phyloP scores from a whole-genome alignment of 179 eudicot genomes.

The Silene vulgaris region DNA sequence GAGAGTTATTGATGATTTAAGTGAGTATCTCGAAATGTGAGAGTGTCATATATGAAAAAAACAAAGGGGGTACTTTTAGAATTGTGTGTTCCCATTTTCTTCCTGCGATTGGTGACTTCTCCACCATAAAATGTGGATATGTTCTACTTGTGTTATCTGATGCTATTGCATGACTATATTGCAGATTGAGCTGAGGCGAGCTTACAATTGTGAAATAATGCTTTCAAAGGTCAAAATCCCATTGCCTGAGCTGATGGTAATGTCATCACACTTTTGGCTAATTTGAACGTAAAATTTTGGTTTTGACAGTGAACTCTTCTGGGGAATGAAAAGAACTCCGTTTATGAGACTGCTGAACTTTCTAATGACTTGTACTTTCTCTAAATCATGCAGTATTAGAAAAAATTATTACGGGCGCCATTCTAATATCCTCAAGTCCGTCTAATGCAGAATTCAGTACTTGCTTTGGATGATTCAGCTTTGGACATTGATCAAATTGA shows the following conservation, averaged over 20 bases:
- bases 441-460: constrained; percentile 56
- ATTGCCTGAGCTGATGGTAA: constrained; percentile 79
- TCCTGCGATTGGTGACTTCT: neutral
- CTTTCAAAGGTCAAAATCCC: constrained; percentile 85
- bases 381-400: constrained; percentile 4
- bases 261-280: constrained; percentile 17
- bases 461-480: constrained; percentile 74
- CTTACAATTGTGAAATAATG: constrained; percentile 92
- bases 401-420: neutral
- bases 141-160: constrained; percentile 9
- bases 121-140: neutral
- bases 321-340: neutral
- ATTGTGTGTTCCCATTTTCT: neutral
- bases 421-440: constrained; percentile 19
- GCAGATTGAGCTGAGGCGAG: constrained; percentile 81
- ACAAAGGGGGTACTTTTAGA: too few species aligned
- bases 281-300: neutral
- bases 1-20: neutral
- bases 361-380: neutral
- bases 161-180: constrained; percentile 18
- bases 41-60: too few species aligned
- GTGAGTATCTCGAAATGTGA: too few species aligned
- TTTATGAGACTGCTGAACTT: neutral
- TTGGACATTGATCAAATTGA: constrained; percentile 84
- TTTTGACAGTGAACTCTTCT: neutral